A percentile compares a stretch with the other conserved stretches of the same genome.
These are phyloP conservation scores for Crithidia sp. DNA, from an alignment of 208 protist species.

Conservation along the genomic window DNA sequence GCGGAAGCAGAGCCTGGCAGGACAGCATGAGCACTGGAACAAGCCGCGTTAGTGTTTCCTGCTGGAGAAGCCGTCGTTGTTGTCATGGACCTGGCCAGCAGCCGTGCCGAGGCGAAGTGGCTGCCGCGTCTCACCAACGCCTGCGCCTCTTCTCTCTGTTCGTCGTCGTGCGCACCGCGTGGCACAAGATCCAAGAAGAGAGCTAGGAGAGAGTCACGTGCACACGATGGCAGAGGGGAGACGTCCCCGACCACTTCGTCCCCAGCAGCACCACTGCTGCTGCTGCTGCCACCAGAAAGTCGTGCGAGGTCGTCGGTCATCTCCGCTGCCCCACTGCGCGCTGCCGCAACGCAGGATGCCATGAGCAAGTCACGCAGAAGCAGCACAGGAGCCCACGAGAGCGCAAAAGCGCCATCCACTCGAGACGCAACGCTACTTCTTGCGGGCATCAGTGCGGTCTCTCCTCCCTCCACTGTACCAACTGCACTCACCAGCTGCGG, in stretches of 20 bases:
- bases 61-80: too few relatives aligned
- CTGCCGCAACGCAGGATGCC: conserved; percentile 1
- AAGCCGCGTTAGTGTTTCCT: too few relatives aligned
- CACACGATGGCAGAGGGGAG: too few relatives aligned
- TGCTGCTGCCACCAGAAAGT: not conserved
- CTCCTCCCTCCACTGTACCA: too few relatives aligned
- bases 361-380: conserved; percentile 32
- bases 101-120: not conserved
- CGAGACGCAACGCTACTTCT: too few relatives aligned
- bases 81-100: too few relatives aligned
- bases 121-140: not conserved
- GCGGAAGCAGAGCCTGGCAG: too few relatives aligned
- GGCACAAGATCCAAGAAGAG: not conserved
- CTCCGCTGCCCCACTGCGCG: not conserved
- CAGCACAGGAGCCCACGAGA: conserved; percentile 34
- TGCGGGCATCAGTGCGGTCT: too few relatives aligned
- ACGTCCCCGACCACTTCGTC: not conserved
- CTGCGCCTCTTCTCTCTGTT: not conserved
- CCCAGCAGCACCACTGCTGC: not conserved
- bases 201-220: conserved; percentile 1
- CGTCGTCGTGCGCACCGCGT: not conserved
- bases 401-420: too few relatives aligned
- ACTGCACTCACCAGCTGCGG: too few relatives aligned
- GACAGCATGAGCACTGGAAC: too few relatives aligned
- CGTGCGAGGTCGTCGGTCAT: not conserved